phyloP scores from a whole-genome alignment of 169 alveolate species.

The Toxoplasma gondii region DNA sequence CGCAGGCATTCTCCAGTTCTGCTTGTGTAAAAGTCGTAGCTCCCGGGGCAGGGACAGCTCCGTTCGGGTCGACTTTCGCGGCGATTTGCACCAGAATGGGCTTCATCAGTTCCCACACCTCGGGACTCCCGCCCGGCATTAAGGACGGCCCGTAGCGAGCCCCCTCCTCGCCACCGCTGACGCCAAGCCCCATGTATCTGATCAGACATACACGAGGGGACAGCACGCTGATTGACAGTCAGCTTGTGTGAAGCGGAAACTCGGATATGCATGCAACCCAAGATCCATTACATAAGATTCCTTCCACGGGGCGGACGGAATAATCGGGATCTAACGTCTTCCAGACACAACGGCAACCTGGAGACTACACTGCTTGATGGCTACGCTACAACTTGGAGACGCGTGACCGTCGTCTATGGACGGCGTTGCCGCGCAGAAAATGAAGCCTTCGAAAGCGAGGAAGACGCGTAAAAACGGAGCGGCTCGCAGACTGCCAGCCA shows the following conservation, averaged over 20 bases:
- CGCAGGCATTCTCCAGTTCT: slow-evolving; percentile 47
- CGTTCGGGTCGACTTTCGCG: slow-evolving; percentile 67
- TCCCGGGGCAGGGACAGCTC: background rate
- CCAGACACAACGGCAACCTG: too few relatives aligned
- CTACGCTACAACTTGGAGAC: too few relatives aligned
- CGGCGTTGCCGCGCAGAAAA: too few relatives aligned
- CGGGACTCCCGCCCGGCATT: slow-evolving; percentile 84
- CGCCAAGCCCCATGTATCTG: slow-evolving; percentile 85
- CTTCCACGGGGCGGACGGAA: too few relatives aligned
- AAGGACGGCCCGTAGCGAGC: slow-evolving; percentile 85
- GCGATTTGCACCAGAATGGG: slow-evolving; percentile 74
- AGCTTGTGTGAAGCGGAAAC: background rate
- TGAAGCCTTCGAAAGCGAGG: background rate
- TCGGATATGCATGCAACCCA: background rate
- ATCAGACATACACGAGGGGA: background rate
- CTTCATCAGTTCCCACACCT: slow-evolving; percentile 76
- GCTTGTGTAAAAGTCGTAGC: slow-evolving; percentile 3
- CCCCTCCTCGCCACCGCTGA: slow-evolving; percentile 88
- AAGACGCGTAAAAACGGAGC: background rate
- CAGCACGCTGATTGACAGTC: background rate
- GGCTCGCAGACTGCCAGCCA: background rate
- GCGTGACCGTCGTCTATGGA: too few relatives aligned
- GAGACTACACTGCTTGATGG: too few relatives aligned
- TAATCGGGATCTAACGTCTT: too few relatives aligned
- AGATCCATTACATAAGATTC: too few relatives aligned